phyloP scores from a whole-genome alignment of 129 eudicot species.

The Helianthus annuus region DNA sequence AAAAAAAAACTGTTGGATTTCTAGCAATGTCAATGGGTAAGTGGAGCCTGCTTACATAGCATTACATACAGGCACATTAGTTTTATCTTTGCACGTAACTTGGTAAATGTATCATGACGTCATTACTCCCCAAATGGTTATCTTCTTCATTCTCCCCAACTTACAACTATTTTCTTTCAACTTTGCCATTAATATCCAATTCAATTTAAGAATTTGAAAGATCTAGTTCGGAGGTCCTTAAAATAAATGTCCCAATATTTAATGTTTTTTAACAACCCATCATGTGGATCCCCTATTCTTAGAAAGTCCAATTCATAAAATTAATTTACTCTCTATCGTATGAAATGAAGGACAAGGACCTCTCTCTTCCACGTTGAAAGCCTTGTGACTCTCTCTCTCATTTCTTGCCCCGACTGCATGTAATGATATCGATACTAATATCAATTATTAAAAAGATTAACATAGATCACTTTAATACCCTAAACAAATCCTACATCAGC shows the following conservation, averaged over 20 bases:
- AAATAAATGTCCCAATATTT: not conserved
- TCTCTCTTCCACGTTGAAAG: too few species aligned
- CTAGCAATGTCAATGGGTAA: not conserved
- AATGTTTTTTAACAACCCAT: not conserved
- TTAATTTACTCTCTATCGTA: too few species aligned
- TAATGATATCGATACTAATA: too few species aligned
- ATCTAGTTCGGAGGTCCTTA: not conserved
- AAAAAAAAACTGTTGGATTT: not conserved
- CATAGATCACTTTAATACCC: too few species aligned
- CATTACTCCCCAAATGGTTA: not conserved
- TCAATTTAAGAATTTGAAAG: slow-evolving; percentile 1
- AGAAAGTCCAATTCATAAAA: too few species aligned
- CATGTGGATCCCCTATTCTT: too few species aligned
- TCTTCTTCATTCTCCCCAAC: not conserved
- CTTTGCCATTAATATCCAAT: not conserved
- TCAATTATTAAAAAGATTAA: too few species aligned
- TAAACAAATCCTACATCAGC: too few species aligned
- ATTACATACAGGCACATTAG: not conserved
- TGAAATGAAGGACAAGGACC: too few species aligned
- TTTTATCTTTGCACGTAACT: not conserved
- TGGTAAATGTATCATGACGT: not conserved
- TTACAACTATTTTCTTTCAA: slow-evolving; percentile 5
- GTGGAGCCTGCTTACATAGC: not conserved
- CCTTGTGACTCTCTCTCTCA: too few species aligned
- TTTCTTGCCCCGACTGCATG: too few species aligned